Evolutionary conservation across 176 grass and related monocot species (phyloP).

Genomic region (Leersia perrieri): DNA sequence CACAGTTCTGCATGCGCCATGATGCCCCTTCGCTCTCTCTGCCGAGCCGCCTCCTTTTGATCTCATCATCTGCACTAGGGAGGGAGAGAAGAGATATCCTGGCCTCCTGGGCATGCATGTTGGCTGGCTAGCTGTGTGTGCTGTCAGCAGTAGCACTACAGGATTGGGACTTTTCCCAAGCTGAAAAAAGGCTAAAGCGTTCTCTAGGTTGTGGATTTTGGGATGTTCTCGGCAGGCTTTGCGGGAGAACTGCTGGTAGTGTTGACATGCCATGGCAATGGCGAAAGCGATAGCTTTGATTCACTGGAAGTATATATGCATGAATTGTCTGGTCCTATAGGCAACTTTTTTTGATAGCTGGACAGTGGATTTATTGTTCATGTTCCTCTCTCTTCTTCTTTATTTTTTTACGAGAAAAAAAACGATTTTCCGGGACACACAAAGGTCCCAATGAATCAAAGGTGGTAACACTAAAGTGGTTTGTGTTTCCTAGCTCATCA

Average conservation of each 20-base stretch:
- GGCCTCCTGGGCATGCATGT: not conserved
- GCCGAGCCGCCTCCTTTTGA: not conserved
- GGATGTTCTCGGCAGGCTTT: not conserved
- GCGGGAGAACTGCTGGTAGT: not conserved
- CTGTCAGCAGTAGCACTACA: not conserved
- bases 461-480: not conserved
- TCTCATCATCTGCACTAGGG: not conserved
- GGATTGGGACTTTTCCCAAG: slow-evolving; percentile 10
- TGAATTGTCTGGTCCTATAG: not conserved
- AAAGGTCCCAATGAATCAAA: too few species aligned
- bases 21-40: slow-evolving; percentile 15
- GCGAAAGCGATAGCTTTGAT: not conserved
- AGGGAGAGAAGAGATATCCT: not conserved
- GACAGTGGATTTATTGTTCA: not conserved
- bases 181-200: not conserved
- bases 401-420: not conserved
- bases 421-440: not conserved
- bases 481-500: not conserved
- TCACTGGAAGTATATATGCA: not conserved
- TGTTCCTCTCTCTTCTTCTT: not conserved
- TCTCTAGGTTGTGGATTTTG: not conserved
- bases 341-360: not conserved
- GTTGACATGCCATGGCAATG: not conserved
- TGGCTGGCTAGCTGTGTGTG: not conserved
- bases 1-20: slow-evolving; percentile 51